Base-by-base conservation (phyloP, 2,329 filamentous ascomycete species). In the Fusarium sarcochroum region DNA sequence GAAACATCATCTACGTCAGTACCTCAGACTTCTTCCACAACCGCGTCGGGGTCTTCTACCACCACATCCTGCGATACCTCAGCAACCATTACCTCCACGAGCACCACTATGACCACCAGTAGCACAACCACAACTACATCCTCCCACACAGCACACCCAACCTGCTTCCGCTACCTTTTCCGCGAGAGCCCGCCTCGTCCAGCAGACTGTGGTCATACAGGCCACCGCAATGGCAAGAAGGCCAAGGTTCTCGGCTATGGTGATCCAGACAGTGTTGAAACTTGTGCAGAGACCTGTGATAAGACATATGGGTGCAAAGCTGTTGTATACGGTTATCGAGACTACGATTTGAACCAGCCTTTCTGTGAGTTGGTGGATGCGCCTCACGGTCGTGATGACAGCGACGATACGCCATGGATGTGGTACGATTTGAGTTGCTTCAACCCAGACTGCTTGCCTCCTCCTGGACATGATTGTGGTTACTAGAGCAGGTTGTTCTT, bases 141-240 rank as follows among this genome's bases (percentile, higher is more conserved):
- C 18, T 38, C 47, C 13, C 52, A 60, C 7, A 37, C 53, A 6
- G 38, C 66, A 17, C 41, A 50, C 0, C 66, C 62, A 37, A 59
- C 66, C 30, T 69, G 66, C 53, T 70, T 49, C 25, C 66, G 66
- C 18, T 69, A 70, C 21, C 67, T 63, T 14, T 44, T 69, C 9
- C 44, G 58, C 3, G 45, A 68, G 1, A 41, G 52, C 6, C 62
- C 66, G 1, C 66, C 66, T 2, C 8, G 15, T 0, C 52, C 57
- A 6, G 49, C 49, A 34, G 47, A 59, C 25, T 70, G 66, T 3
- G 62, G 57, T 8, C 50, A 70, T 11, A 37, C 51, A 3, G 66
- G 66, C 4, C 45, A 52, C 45, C 34, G 52, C 6, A 30, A 58
- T 6, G 66, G 57, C 6, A 38, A 30, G 5, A 63, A 69, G 14